A percentile compares a stretch with the other conserved stretches of the same genome.
phyloP scores from a whole-genome alignment of 208 protist genomes.

The Crithidia thermophila region DNA sequence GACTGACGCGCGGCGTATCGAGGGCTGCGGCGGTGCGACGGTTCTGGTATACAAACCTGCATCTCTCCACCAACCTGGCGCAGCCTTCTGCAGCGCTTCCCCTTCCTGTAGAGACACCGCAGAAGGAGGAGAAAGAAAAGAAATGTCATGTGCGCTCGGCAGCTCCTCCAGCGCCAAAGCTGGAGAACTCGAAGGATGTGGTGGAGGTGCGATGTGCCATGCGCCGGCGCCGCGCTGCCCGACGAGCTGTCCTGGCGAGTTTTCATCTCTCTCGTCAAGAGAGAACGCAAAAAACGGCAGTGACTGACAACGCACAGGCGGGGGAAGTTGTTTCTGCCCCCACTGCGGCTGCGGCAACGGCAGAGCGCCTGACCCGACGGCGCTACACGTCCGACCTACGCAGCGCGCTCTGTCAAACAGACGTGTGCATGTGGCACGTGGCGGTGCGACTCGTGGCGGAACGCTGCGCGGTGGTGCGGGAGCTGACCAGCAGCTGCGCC shows the following conservation, averaged over 20 bases:
- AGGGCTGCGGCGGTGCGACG: conserved; percentile 18
- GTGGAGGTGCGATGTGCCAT: neutral
- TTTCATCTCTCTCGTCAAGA: conserved; percentile 8
- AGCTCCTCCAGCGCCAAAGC: neutral
- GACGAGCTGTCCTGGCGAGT: neutral
- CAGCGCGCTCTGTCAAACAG: neutral
- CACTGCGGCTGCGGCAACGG: neutral
- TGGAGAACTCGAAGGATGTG: neutral
- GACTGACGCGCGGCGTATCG: conserved; percentile 19
- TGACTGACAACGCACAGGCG: neutral
- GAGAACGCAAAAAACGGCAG: neutral
- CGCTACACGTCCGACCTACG: conserved; percentile 9
- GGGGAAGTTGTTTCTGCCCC: neutral
- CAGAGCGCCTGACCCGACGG: conserved; percentile 3
- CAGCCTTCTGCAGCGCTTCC: neutral
- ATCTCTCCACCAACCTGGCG: too few relatives aligned
- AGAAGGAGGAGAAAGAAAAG: neutral
- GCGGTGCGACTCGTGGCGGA: conserved; percentile 16
- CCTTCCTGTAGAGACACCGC: neutral
- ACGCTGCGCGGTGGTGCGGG: neutral
- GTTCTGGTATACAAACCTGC: conserved; percentile 30
- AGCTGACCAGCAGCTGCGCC: conserved; percentile 6
- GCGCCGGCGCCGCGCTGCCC: conserved; percentile 1
- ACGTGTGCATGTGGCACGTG: conserved; percentile 19
- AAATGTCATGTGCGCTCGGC: neutral